These are phyloP conservation scores for Handroanthus guayacan DNA, from an alignment of 257 asterid genomes.

Conservation along the genomic window DNA sequence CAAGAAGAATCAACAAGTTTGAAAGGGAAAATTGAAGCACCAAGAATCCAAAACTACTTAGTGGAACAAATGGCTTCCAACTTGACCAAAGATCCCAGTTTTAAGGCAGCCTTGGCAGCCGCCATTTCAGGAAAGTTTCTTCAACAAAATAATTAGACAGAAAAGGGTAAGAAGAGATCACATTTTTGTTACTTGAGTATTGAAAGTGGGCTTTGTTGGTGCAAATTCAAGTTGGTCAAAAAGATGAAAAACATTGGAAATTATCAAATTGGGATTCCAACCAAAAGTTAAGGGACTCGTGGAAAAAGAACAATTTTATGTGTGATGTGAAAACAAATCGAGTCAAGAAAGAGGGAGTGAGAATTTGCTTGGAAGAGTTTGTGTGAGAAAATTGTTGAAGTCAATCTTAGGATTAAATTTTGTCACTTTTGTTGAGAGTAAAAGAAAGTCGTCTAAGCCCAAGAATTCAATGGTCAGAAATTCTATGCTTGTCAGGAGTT, in stretches of 20 bases:
- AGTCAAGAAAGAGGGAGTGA: neutral
- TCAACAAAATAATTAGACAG: conserved; percentile 47
- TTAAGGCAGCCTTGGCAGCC: conserved; percentile 83
- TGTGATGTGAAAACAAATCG: neutral
- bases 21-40: conserved; percentile 40
- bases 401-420: neutral
- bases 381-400: neutral
- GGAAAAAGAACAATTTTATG: neutral
- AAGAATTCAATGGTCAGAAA: conserved; percentile 14
- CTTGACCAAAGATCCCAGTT: conserved; percentile 78
- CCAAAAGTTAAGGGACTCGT: neutral
- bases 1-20: conserved; percentile 32
- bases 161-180: conserved; percentile 32
- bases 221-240: conserved; percentile 13
- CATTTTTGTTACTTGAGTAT: conserved; percentile 26
- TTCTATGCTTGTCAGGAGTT: neutral
- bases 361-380: neutral
- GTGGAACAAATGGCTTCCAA: conserved; percentile 89
- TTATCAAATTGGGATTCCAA: neutral
- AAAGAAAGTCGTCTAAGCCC: neutral
- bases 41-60: conserved; percentile 58
- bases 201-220: neutral
- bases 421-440: neutral
- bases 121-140: conserved; percentile 82
- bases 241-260: neutral